phyloP scores from a whole-genome alignment of 164 flowering plant species.

The Liquidambar formosana region DNA sequence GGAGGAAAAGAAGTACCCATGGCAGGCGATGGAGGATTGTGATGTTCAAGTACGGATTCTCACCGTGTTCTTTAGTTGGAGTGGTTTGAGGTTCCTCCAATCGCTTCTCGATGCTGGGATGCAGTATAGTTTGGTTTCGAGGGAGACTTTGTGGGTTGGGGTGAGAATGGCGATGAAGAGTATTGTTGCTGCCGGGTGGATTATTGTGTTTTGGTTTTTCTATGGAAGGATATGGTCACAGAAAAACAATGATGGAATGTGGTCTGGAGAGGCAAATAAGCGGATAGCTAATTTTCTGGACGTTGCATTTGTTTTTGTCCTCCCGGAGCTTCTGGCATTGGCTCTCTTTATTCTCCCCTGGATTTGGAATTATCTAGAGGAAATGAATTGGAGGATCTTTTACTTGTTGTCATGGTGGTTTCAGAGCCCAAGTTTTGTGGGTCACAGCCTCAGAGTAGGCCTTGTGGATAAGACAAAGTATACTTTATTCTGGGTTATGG shows the following conservation, averaged over 20 bases:
- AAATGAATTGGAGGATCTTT: slow-evolving; percentile 60
- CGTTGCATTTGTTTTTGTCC: slow-evolving; percentile 34
- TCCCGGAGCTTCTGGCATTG: no score
- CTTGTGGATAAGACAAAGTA: slow-evolving; percentile 64
- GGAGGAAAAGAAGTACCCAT: slow-evolving; percentile 37
- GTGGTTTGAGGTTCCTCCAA: no score
- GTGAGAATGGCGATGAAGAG: no score
- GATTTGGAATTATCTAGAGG: slow-evolving; percentile 46
- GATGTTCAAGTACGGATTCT: slow-evolving; percentile 42
- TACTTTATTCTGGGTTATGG: no score
- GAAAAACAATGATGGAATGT: slow-evolving; percentile 28
- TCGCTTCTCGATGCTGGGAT: slow-evolving; percentile 32
- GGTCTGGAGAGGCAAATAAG: slow-evolving; percentile 30
- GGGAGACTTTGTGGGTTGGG: no score
- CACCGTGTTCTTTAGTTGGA: slow-evolving; percentile 47
- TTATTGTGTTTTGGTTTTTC: slow-evolving; percentile 42
- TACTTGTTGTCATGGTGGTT: slow-evolving; percentile 80
- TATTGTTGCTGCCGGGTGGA: slow-evolving; percentile 61
- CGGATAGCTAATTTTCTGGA: slow-evolving; percentile 38
- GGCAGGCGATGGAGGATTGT: slow-evolving; percentile 35
- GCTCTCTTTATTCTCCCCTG: no score
- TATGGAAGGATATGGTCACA: slow-evolving; percentile 52
- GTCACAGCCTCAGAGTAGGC: slow-evolving; percentile 64
- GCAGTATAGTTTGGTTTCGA: slow-evolving; percentile 44
- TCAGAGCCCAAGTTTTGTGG: slow-evolving; percentile 54